Evolutionary conservation across 208 protist species (phyloP).

Genomic region (Acanthamoeba polyphaga): DNA sequence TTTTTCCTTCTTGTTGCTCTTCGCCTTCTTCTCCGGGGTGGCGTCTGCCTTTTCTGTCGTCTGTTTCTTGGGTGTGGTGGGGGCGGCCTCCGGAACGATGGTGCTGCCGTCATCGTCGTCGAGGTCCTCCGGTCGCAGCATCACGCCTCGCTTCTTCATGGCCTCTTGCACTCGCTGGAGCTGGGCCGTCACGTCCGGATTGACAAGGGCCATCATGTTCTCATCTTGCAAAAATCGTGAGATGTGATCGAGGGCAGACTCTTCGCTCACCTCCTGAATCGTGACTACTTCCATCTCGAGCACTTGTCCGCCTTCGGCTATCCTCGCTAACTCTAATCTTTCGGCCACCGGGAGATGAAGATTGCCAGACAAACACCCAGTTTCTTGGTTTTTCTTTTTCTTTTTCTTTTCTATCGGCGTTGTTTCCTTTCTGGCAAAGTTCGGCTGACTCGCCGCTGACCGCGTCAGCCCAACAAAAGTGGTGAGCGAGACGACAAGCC

Average conservation of each 20-base stretch:
- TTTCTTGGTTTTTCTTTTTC: not conserved
- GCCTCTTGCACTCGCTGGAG: not conserved
- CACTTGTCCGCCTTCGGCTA: not conserved
- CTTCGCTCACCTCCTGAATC: conserved; percentile 5
- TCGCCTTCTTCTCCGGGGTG: not conserved
- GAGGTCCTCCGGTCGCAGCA: conserved; percentile 5
- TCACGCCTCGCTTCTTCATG: not conserved
- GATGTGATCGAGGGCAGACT: conserved; percentile 12
- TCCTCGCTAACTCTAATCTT: not conserved
- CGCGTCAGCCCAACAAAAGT: not conserved
- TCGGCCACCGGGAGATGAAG: not conserved
- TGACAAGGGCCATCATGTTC: conserved; percentile 24
- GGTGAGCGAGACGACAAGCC: not conserved
- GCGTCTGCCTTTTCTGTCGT: not conserved
- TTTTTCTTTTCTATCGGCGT: not conserved
- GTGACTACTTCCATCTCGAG: not conserved
- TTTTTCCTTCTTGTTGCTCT: not conserved
- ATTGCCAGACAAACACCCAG: not conserved
- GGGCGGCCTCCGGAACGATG: not conserved
- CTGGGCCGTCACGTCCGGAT: not conserved
- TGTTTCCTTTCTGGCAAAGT: not conserved
- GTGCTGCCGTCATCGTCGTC: not conserved
- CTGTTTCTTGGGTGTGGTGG: not conserved
- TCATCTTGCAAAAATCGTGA: not conserved
- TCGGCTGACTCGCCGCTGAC: not conserved